Evolutionary conservation across 441 rosid genomes (phyloP).

Genomic region (Populus hybrid): DNA sequence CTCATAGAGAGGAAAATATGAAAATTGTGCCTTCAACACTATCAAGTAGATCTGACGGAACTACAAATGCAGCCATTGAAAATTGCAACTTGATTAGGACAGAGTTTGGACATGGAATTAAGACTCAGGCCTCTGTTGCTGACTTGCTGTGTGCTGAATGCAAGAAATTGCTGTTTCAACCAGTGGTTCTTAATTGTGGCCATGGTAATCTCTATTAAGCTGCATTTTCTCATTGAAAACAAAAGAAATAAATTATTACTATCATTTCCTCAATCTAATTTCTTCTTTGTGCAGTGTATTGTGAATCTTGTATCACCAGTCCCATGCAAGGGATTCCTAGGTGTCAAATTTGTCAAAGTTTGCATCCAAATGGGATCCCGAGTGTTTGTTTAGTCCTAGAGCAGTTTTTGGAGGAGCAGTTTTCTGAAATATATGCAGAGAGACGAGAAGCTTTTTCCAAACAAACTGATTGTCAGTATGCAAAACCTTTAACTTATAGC

Average conservation of each 20-base stretch:
- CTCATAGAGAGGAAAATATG: conserved; percentile 7
- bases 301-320: conserved; percentile 22
- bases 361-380: conserved; percentile 23
- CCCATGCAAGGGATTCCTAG: conserved; percentile 15
- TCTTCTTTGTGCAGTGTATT: conserved; percentile 23
- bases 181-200: conserved; percentile 1
- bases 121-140: conserved; percentile 12
- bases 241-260: not conserved
- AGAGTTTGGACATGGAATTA: conserved; percentile 8
- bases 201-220: conserved; percentile 23
- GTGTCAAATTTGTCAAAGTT: conserved; percentile 28
- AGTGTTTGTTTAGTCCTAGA: conserved; percentile 25
- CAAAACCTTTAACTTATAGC: not conserved
- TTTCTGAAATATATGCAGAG: conserved; percentile 20
- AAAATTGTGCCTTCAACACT: not conserved
- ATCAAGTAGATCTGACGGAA: conserved; percentile 14
- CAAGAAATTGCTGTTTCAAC: conserved; percentile 27
- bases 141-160: conserved; percentile 31
- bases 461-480: conserved; percentile 15
- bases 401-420: conserved; percentile 26
- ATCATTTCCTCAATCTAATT: not conserved
- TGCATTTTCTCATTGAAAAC: not conserved
- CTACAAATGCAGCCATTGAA: conserved; percentile 11
- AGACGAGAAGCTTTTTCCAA: conserved; percentile 5
- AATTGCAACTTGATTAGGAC: conserved; percentile 13